Conservation (phyloP, 495 filamentous ascomycete species). For the Trichoderma reesei region DNA sequence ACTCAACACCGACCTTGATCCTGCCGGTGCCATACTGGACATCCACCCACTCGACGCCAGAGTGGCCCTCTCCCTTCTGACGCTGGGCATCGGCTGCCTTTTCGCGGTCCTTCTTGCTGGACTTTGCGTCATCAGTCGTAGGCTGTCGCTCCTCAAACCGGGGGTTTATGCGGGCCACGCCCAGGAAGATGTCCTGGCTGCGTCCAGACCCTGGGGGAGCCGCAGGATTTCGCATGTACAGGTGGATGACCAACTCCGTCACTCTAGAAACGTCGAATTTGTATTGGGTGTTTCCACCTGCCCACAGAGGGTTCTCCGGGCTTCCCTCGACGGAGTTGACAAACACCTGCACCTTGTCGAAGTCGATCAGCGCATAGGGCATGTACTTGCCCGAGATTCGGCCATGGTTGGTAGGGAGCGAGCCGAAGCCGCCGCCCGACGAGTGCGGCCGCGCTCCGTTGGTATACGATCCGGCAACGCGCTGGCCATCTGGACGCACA, state of each 20-base stretch:
- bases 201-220: conserved; percentile 73
- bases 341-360: conserved; percentile 98
- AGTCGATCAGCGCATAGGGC: conserved; percentile 83
- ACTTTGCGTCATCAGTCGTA: conserved; percentile 68
- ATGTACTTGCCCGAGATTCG: conserved; percentile 73
- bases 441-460: conserved; percentile 63
- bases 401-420: conserved; percentile 85
- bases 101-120: conserved; percentile 85
- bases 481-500: conserved; percentile 63
- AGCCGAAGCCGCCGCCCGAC: conserved; percentile 70
- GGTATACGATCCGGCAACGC: conserved; percentile 55
- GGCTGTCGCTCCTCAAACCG: conserved; percentile 73
- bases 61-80: conserved; percentile 58
- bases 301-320: conserved; percentile 91
- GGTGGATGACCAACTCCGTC: conserved; percentile 76
- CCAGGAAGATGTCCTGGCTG: conserved; percentile 93
- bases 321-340: conserved; percentile 93
- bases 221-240: conserved; percentile 90
- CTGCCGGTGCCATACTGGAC: conserved; percentile 78
- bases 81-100: conserved; percentile 63
- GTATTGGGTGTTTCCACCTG: conserved; percentile 92
- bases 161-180: conserved; percentile 76
- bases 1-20: conserved; percentile 86
- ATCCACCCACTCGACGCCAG: conserved; percentile 80
- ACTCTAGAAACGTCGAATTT: conserved; percentile 96